Percentiles rank a stretch among this genome's conserved stretches.
Evolutionary conservation across 1,284 basidiomycete genomes (phyloP).

Genomic region (Cutaneotrichosporon daszewskae): DNA sequence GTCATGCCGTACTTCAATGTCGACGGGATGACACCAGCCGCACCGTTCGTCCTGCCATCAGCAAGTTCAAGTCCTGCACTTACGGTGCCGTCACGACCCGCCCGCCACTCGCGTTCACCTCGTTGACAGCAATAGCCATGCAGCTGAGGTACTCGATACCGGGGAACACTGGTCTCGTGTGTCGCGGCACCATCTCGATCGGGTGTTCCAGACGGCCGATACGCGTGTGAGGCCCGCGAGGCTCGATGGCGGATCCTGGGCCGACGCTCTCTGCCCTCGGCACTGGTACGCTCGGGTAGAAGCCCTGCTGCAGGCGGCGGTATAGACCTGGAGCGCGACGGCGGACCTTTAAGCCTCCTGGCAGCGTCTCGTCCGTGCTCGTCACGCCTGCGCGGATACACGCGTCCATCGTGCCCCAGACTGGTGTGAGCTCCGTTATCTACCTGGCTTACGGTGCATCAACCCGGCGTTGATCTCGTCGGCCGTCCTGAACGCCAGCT

Average conservation of each 20-base stretch:
- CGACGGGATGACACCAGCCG: conserved; percentile 78
- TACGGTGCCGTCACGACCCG: conserved; percentile 85
- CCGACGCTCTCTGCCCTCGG: background rate
- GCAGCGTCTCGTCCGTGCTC: conserved; percentile 66
- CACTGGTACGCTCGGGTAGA: conserved; percentile 40
- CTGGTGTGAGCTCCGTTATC: conserved; percentile 47
- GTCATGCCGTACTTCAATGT: conserved; percentile 55
- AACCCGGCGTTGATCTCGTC: conserved; percentile 72
- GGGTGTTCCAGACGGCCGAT: conserved; percentile 58
- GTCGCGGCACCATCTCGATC: conserved; percentile 71
- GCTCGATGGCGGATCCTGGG: conserved; percentile 48
- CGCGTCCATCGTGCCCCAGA: conserved; percentile 90
- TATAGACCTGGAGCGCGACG: conserved; percentile 81
- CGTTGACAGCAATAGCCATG: conserved; percentile 78
- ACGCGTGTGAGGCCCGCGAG: conserved; percentile 8
- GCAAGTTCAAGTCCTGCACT: conserved; percentile 2
- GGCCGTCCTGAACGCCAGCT: conserved; percentile 69
- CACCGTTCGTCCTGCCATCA: conserved; percentile 44
- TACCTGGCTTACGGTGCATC: conserved; percentile 21
- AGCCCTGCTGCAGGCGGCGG: conserved; percentile 69
- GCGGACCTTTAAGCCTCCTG: conserved; percentile 73
- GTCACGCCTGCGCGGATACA: conserved; percentile 86
- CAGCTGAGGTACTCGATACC: conserved; percentile 91
- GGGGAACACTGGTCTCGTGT: conserved; percentile 59
- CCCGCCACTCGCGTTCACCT: conserved; percentile 84